phyloP scores from a whole-genome alignment of 176 grass and related monocot genomes.

The Aegilops speltoides region DNA sequence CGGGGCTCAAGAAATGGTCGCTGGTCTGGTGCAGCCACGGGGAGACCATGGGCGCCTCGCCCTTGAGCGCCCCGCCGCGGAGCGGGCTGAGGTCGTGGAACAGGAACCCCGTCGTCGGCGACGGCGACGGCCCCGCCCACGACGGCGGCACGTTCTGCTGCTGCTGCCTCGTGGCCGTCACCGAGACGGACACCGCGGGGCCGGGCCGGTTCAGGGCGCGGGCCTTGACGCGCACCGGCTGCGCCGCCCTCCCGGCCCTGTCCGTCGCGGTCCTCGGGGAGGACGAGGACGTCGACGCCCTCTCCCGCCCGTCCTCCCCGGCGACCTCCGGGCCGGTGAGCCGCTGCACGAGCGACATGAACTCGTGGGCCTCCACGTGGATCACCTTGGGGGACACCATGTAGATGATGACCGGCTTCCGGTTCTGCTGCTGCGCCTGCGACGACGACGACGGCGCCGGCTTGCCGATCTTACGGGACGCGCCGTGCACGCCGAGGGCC shows the following conservation, averaged over 20 bases:
- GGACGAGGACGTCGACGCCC: conserved; percentile 16
- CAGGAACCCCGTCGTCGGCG: conserved; percentile 42
- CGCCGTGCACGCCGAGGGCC: conserved; percentile 46
- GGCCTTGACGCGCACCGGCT: conserved; percentile 73
- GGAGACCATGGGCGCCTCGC: conserved; percentile 43
- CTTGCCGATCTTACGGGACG: conserved; percentile 74
- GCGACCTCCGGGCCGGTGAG: conserved; percentile 61
- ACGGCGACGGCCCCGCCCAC: conserved; percentile 10
- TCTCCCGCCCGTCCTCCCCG: conserved; percentile 8
- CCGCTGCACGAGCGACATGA: conserved; percentile 86
- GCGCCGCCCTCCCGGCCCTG: neutral
- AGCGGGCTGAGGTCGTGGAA: conserved; percentile 78
- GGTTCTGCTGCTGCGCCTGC: conserved; percentile 25
- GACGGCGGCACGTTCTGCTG: neutral
- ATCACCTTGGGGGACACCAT: conserved; percentile 88
- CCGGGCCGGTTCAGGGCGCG: conserved; percentile 45
- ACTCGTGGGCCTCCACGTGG: conserved; percentile 86
- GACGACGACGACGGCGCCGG: neutral
- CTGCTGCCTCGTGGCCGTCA: conserved; percentile 40
- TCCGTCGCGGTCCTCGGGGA: neutral
- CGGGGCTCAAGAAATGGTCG: conserved; percentile 62
- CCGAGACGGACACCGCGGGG: conserved; percentile 50
- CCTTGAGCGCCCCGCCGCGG: conserved; percentile 51
- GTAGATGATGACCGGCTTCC: conserved; percentile 83
- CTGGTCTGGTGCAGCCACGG: conserved; percentile 61